Percentiles rank a stretch among this genome's conserved stretches.
phyloP scores from a whole-genome alignment of 2,329 filamentous ascomycete species.

The Xylaria sp. region DNA sequence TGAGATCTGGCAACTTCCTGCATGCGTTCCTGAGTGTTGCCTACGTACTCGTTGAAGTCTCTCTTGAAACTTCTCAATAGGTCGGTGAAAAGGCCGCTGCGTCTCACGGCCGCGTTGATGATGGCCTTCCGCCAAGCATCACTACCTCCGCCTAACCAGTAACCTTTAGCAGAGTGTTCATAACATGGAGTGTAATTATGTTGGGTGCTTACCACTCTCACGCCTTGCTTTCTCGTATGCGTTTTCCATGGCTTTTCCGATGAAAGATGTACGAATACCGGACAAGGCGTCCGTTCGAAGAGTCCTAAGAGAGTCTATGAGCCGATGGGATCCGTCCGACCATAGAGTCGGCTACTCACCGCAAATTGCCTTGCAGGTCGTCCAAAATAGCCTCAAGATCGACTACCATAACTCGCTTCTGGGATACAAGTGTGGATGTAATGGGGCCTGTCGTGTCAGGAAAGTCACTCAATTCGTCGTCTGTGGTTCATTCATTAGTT shows the following conservation, averaged over 20 bases:
- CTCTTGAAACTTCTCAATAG: slow-evolving; percentile 47
- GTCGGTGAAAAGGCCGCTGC: slow-evolving; percentile 47
- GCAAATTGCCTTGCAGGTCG: slow-evolving; percentile 38
- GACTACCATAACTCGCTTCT: slow-evolving; percentile 45
- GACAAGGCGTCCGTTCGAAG: slow-evolving; percentile 52
- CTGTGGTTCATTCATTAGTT: slow-evolving; percentile 23
- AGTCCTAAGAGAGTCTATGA: slow-evolving; percentile 42
- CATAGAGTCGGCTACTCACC: slow-evolving; percentile 11
- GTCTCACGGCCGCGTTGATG: slow-evolving; percentile 47
- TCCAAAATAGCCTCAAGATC: slow-evolving; percentile 44
- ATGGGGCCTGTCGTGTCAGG: slow-evolving; percentile 38
- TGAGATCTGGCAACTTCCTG: slow-evolving; percentile 38
- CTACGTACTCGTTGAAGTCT: slow-evolving; percentile 37
- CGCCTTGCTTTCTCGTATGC: slow-evolving; percentile 50
- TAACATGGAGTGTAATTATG: not conserved
- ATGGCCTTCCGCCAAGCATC: slow-evolving; percentile 50
- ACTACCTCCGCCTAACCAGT: slow-evolving; percentile 49
- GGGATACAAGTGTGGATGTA: slow-evolving; percentile 45
- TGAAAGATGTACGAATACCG: slow-evolving; percentile 53
- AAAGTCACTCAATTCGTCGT: slow-evolving; percentile 15
- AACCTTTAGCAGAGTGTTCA: not conserved
- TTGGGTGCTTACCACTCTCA: slow-evolving; percentile 49
- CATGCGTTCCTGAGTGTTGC: slow-evolving; percentile 42
- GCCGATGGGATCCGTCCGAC: slow-evolving; percentile 22
- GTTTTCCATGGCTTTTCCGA: slow-evolving; percentile 52